Conservation (phyloP, 306 rosid genomes). For the Rosa rugosa region DNA sequence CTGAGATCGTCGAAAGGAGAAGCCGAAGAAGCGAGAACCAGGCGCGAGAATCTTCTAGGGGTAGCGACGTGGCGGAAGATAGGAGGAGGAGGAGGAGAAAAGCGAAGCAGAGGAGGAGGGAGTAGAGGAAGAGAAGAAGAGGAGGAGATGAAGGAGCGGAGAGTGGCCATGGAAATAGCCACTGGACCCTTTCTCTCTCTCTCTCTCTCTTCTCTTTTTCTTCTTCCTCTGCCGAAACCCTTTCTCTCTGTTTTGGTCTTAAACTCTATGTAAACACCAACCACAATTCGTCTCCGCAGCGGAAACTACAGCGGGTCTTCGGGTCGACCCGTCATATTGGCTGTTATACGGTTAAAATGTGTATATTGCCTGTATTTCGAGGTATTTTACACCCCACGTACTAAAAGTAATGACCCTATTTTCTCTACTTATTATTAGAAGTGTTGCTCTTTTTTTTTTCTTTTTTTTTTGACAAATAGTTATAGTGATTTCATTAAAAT, state of each 20-base stretch:
- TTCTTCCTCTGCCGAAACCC: not conserved
- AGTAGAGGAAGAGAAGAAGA: conserved; percentile 31
- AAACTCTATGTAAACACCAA: not conserved
- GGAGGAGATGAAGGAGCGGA: conserved; percentile 54
- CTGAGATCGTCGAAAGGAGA: conserved; percentile 50
- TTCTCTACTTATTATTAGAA: not conserved
- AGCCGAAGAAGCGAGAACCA: conserved; percentile 48
- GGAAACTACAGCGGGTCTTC: not conserved
- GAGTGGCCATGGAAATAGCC: conserved; percentile 65
- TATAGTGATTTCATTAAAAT: too few species aligned
- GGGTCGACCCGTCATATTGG: not conserved
- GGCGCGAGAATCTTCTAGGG: conserved; percentile 33
- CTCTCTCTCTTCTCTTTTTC: not conserved
- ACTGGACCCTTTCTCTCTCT: not conserved
- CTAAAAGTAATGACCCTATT: not conserved
- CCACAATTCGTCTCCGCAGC: conserved; percentile 4
- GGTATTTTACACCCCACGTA: not conserved
- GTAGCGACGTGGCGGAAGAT: conserved; percentile 22
- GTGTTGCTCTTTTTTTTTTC: too few species aligned
- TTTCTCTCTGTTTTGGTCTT: not conserved
- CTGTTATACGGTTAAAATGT: too few species aligned
- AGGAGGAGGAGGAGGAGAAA: conserved; percentile 11
- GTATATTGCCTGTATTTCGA: not conserved
- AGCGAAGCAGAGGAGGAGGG: conserved; percentile 1
- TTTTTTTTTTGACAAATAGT: too few species aligned